A percentile compares a stretch with the other conserved stretches of the same genome.
Conservation (phyloP, 768 basidiomycete genomes). For the Trametes gibbosa region DNA sequence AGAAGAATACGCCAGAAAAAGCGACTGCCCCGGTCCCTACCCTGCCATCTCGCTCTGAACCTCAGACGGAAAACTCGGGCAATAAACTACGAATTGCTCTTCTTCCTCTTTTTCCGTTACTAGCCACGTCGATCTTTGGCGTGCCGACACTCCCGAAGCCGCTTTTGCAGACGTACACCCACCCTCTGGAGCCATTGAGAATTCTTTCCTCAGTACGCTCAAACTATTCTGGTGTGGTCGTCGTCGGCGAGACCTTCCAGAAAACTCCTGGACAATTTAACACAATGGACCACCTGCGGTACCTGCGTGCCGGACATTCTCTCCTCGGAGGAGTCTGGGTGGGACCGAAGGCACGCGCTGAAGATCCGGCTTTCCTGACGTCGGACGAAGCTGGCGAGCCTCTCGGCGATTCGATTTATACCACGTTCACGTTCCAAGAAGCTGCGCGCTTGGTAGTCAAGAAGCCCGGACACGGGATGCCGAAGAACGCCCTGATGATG, state of each 20-base stretch:
- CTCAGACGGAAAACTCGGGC: background rate
- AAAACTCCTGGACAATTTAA: conserved; percentile 26
- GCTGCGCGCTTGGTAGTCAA: conserved; percentile 65
- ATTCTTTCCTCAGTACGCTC: conserved; percentile 68
- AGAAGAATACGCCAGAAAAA: conserved; percentile 2
- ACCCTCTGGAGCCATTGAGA: conserved; percentile 53
- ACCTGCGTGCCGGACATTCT: conserved; percentile 53
- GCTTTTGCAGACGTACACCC: conserved; percentile 45
- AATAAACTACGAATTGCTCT: conserved; percentile 13
- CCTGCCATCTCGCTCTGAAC: background rate
- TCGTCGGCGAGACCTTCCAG: conserved; percentile 71
- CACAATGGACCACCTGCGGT: conserved; percentile 35
- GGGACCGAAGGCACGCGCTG: conserved; percentile 29
- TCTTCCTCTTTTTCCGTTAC: conserved; percentile 32
- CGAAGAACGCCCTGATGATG: conserved; percentile 67
- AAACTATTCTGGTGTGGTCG: conserved; percentile 69
- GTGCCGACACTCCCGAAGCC: conserved; percentile 61
- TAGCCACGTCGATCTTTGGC: conserved; percentile 36
- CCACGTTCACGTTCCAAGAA: conserved; percentile 85
- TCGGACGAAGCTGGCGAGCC: conserved; percentile 51
- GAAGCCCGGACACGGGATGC: conserved; percentile 40
- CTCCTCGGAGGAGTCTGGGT: conserved; percentile 78
- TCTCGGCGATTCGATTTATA: conserved; percentile 80
- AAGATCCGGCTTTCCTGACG: conserved; percentile 33
- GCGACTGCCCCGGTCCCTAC: background rate